Evolutionary conservation across 2,329 filamentous ascomycete genomes (phyloP), one percentile per base, ranked within the genome.

Genomic region (Penicillium sp.): DNA sequence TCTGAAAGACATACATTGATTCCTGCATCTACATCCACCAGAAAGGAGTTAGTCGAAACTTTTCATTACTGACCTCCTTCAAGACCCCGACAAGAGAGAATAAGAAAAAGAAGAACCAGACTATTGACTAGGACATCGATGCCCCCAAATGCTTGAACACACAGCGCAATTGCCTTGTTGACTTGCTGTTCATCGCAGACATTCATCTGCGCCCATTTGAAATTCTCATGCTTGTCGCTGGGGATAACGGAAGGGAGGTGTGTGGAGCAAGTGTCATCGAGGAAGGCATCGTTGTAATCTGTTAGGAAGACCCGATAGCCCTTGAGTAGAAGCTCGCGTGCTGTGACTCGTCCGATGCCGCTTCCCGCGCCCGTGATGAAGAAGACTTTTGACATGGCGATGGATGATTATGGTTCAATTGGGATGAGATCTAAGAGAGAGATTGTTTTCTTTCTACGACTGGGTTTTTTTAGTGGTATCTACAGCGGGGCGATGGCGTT

Each of bases 281-380:
- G 53, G 42, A 60, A 60, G 3, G 45, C 44, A 12, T 49, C 17
- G 17, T 60, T 56, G 26, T 60, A 56, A 22, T 60, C 58, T 6
- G 58, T 60, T 5, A 60, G 19, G 19, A 60, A 60, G 13, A 60
- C 58, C 9, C 44, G 53, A 24, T 56, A 37, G 8, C 58, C 58
- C 8, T 50, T 55, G 33, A 42, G 33, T n/a, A 60, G 44, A 12
- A 60, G 37, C 30, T 56, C 38, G n/a, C 58, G 53, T 50, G 58
- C 53, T 12, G 37, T 35, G 44, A 60, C 58, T 44, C 58, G 51
- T 15, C 58, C 58, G 24, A 60, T 47, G 7, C 58, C 58, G n/a
- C 58, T 60, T 3, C 58, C 58, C 12, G 58, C 58, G 10, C 58
- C 58, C 4, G 58, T 59, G 17, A 55, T 50, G 19, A 59, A 59